phyloP scores from a whole-genome alignment of 192 early-diverging fungal genomes.

The Backusella circina region DNA sequence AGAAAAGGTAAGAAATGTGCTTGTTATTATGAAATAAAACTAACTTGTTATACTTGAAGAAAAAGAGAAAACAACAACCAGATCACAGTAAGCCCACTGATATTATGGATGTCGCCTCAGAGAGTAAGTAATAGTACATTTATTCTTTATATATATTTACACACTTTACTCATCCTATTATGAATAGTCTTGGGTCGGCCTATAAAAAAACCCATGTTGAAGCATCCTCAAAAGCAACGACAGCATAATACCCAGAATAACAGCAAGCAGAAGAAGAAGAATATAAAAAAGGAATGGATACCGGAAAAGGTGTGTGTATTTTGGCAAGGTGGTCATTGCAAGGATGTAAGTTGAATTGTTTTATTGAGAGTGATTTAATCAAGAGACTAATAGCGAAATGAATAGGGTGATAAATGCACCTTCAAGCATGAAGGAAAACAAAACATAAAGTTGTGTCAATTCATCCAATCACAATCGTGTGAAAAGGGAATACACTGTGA shows the following conservation, averaged over 20 bases:
- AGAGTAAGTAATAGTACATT: neutral
- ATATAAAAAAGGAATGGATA: neutral
- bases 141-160: neutral
- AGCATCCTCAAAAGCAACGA: neutral
- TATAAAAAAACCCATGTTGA: neutral
- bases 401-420: conserved; percentile 18
- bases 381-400: neutral
- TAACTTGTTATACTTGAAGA: neutral
- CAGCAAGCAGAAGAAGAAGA: neutral
- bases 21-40: neutral
- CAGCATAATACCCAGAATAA: neutral
- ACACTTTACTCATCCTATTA: neutral
- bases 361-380: neutral
- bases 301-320: neutral
- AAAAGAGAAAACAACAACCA: neutral
- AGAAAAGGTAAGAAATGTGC: neutral
- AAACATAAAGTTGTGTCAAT: conserved; percentile 5
- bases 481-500: conserved; percentile 11
- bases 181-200: neutral
- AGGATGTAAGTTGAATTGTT: conserved; percentile 6
- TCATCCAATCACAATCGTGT: conserved; percentile 22
- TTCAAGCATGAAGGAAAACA: conserved; percentile 9
- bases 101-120: neutral
- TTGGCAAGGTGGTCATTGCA: neutral
- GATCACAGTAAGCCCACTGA: neutral